Conservation (phyloP, 2,329 filamentous ascomycete species). For the Fonsecaea erecta region DNA sequence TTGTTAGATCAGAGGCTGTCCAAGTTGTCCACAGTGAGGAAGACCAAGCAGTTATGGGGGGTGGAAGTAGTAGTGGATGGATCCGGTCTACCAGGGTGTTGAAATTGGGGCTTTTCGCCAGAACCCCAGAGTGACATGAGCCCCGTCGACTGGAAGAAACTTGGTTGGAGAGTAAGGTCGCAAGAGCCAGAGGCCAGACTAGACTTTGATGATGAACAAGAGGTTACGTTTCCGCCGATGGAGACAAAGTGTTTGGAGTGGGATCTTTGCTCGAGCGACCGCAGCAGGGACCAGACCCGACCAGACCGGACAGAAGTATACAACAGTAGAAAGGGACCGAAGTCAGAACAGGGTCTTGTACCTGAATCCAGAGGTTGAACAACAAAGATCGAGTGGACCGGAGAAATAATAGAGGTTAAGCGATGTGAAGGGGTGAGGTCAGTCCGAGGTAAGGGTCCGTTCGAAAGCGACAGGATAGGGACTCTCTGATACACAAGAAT, state of each 20-base stretch:
- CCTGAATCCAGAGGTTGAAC: conserved; percentile 10
- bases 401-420: conserved; percentile 22
- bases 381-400: conserved; percentile 19
- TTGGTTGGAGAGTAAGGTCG: conserved; percentile 14
- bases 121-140: conserved; percentile 28
- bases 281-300: conserved; percentile 13
- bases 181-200: conserved; percentile 16
- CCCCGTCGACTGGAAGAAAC: conserved; percentile 14
- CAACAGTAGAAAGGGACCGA: conserved; percentile 6
- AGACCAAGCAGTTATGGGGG: conserved; percentile 30
- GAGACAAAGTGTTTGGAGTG: conserved; percentile 8
- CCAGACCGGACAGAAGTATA: conserved; percentile 1
- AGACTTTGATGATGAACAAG: conserved; percentile 5
- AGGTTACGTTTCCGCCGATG: conserved; percentile 19
- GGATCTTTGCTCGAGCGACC: conserved; percentile 4
- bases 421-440: conserved; percentile 15
- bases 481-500: conserved; percentile 3
- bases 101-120: conserved; percentile 28
- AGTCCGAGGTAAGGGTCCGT: conserved; percentile 13
- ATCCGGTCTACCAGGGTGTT: conserved; percentile 30
- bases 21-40: conserved; percentile 24
- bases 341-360: conserved; percentile 8
- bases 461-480: conserved; percentile 3
- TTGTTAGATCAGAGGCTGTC: conserved; percentile 16
- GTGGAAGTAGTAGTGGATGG: conserved; percentile 21